Evolutionary conservation across 495 filamentous ascomycete species (phyloP).

Genomic region (Amniculicola lignicola): DNA sequence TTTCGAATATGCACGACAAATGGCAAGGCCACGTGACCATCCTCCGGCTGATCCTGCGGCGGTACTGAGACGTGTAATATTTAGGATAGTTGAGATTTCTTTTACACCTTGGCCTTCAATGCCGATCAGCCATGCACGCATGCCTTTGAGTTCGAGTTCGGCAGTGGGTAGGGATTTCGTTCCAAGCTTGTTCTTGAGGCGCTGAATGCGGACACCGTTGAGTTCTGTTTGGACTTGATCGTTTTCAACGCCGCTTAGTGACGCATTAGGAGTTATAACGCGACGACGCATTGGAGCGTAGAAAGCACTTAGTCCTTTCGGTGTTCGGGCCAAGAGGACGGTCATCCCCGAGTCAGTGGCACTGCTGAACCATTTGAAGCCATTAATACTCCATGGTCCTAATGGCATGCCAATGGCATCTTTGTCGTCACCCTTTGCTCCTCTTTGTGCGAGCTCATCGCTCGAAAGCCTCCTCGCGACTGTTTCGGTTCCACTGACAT

Average conservation of each 20-base stretch:
- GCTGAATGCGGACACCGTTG: constrained; percentile 66
- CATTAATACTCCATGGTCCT: constrained; percentile 60
- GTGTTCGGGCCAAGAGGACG: constrained; percentile 66
- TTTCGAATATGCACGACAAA: constrained; percentile 58
- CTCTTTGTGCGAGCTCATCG: constrained; percentile 7
- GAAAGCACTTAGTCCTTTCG: constrained; percentile 58
- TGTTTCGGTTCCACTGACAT: constrained; percentile 71
- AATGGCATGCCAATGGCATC: constrained; percentile 46
- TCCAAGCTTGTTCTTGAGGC: constrained; percentile 68
- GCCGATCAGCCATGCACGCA: constrained; percentile 64
- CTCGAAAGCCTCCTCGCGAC: constrained; percentile 45
- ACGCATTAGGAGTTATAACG: constrained; percentile 31
- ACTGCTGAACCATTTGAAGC: constrained; percentile 77
- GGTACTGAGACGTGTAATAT: constrained; percentile 65
- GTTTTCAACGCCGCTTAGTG: constrained; percentile 28
- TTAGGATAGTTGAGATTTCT: constrained; percentile 64
- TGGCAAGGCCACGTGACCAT: constrained; percentile 59
- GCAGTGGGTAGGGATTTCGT: constrained; percentile 67
- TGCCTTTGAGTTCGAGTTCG: constrained; percentile 60
- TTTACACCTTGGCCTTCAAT: constrained; percentile 60
- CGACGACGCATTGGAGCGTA: constrained; percentile 60
- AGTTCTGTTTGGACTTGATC: constrained; percentile 44
- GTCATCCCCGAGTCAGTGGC: constrained; percentile 70
- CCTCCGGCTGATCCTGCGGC: constrained; percentile 55
- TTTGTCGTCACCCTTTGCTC: constrained; percentile 15